phyloP scores from a whole-genome alignment of 371 early-diverging fungal genomes.

The Mortierella sp. region DNA sequence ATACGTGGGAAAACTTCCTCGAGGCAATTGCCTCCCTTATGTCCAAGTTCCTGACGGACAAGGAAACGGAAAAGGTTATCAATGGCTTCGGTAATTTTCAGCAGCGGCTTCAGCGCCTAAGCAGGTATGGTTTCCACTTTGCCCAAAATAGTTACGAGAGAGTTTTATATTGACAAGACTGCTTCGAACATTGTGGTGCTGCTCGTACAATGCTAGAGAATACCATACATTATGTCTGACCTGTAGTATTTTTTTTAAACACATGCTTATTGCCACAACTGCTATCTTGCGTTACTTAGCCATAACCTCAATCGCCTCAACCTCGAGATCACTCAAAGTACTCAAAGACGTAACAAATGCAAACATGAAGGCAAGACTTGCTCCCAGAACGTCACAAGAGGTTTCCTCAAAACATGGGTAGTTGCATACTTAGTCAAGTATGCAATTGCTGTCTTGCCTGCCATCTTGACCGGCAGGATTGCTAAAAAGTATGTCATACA shows the following conservation, averaged over 20 bases:
- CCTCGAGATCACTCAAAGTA: conserved; percentile 60
- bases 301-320: conserved; percentile 73
- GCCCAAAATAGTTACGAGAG: not conserved
- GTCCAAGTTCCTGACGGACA: conserved; percentile 82
- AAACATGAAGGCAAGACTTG: conserved; percentile 85
- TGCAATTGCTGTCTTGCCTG: conserved; percentile 76
- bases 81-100: conserved; percentile 76
- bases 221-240: too few species aligned
- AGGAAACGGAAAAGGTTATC: conserved; percentile 82
- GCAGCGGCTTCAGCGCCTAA: conserved; percentile 73
- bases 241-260: too few species aligned
- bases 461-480: conserved; percentile 73
- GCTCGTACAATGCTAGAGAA: too few species aligned
- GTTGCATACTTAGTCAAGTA: conserved; percentile 83
- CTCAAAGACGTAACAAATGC: conserved; percentile 61
- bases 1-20: conserved; percentile 78
- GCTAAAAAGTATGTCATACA: conserved; percentile 66
- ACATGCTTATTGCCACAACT: not conserved
- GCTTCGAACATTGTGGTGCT: not conserved
- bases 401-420: conserved; percentile 79
- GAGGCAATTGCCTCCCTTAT: conserved; percentile 84
- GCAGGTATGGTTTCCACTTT: conserved; percentile 61
- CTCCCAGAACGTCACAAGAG: conserved; percentile 78
- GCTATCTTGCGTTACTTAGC: conserved; percentile 34
- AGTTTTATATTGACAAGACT: not conserved